phyloP scores from a whole-genome alignment of 106 monocot species.

The Narthecium ossifragum region DNA sequence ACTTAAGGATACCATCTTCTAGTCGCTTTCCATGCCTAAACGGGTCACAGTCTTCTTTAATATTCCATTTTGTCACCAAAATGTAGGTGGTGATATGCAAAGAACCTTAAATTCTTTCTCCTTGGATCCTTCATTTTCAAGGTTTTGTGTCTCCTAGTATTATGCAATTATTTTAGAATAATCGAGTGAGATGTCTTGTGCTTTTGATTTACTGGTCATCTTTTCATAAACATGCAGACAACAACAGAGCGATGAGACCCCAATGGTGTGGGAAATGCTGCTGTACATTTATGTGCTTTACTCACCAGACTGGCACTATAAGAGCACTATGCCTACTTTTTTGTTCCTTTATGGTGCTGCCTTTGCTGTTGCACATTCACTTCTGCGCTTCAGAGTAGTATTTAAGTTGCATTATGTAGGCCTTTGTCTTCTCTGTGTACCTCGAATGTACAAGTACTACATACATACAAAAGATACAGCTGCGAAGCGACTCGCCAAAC shows the following conservation, averaged over 20 bases:
- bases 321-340: constrained; percentile 84
- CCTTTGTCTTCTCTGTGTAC: constrained; percentile 73
- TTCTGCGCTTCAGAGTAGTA: constrained; percentile 32
- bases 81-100: too few species aligned
- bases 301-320: constrained; percentile 83
- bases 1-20: too few species aligned
- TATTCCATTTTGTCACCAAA: too few species aligned
- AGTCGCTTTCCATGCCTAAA: too few species aligned
- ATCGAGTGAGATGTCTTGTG: too few species aligned
- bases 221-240: constrained; percentile 33
- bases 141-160: too few species aligned
- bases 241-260: constrained; percentile 83
- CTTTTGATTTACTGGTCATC: too few species aligned
- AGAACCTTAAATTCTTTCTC: too few species aligned
- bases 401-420: constrained; percentile 68
- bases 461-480: constrained; percentile 68
- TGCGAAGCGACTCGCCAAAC: constrained; percentile 58
- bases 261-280: constrained; percentile 91
- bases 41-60: too few species aligned
- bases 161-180: too few species aligned
- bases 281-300: constrained; percentile 80
- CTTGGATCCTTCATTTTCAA: too few species aligned
- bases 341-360: constrained; percentile 63
- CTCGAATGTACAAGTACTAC: constrained; percentile 94
- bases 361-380: constrained; percentile 48